Evolutionary conservation across 768 basidiomycete species (phyloP), one percentile per base, ranked within the genome.

Genomic region (Termitomyces sp.): DNA sequence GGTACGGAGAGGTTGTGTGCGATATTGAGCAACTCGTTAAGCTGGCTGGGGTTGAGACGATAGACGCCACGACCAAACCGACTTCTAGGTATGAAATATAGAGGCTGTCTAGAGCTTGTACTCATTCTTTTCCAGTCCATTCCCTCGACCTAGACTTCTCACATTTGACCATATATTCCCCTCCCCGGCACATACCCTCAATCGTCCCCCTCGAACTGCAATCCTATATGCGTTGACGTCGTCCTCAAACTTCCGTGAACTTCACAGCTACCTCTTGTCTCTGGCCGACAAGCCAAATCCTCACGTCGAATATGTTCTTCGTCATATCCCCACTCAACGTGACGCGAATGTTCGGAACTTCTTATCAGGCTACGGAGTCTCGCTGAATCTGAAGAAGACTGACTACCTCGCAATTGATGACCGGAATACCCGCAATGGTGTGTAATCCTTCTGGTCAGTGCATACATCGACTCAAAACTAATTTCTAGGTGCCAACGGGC

Each of bases 401-500:
- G 97, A 99, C 63, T 99, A 98, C 66, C 80, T 98, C 12, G 93
- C 88, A 4, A 73, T 98, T 8, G 97, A 99, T 65, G 97, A 99
- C 67, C 75, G 97, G 44, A 68, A 79, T 49, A 64, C 72, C 3
- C 69, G 66, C 42, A 48, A 57, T 46, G 59, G 62, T 55, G 57
- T 64, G 40, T 45, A 41, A 26, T 17, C 19, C 37, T 47, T 37
- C 21, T 22, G 15, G 40, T 11, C 15, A 17, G 43, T 10, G 11
- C 5, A 41, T 21, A n/a, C 30, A 35, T 30, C 55, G 12, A 47
- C 42, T 59, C 1, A 55, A n/a, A 4, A 32, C 30, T 22, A 50
- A 32, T 37, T 51, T 43, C n/a, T 22, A 54, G 57, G 56, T 48
- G 57, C 45, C 6, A 56, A 48, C 19, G 55, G 51, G 15, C 53